A percentile compares a stretch with the other conserved stretches of the same genome.
These are phyloP conservation scores for Conringia planisiliqua DNA, from an alignment of 345 rosid species.

Conservation along the genomic window DNA sequence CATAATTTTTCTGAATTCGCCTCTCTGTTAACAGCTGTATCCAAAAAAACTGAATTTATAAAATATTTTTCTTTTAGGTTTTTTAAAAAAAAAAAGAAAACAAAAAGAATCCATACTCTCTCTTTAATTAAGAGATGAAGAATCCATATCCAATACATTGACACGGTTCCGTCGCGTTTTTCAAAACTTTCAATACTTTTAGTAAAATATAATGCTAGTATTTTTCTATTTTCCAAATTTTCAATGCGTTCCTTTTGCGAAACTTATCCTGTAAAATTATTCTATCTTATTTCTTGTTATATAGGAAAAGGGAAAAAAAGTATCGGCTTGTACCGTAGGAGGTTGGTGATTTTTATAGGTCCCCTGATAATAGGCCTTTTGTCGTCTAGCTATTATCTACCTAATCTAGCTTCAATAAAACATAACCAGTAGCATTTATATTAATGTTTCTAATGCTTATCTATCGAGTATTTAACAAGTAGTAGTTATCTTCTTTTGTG, in stretches of 20 bases:
- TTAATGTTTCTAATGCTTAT: background rate
- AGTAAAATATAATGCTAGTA: background rate
- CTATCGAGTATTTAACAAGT: background rate
- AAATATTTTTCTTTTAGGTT: background rate
- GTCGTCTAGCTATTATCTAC: constrained; percentile 17
- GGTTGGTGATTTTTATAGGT: constrained; percentile 19
- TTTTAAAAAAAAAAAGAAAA: background rate
- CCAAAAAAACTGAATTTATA: background rate
- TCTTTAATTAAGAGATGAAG: constrained; percentile 1
- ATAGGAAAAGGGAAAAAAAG: background rate
- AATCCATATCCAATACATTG: background rate
- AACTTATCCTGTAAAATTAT: constrained; percentile 22
- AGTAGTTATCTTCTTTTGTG: background rate
- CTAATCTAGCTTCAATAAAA: background rate
- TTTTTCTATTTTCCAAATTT: background rate
- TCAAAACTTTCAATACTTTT: constrained; percentile 7
- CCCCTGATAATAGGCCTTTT: background rate
- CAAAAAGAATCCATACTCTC: constrained; percentile 6
- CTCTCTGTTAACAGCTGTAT: constrained; percentile 37
- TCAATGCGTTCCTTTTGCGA: background rate
- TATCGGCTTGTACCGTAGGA: constrained; percentile 26
- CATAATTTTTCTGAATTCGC: constrained; percentile 18
- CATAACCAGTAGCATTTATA: background rate
- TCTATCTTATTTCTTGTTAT: background rate
- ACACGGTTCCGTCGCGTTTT: constrained; percentile 15